These are phyloP conservation scores for Sindora glabra DNA, from an alignment of 306 rosid species.

Conservation along the genomic window DNA sequence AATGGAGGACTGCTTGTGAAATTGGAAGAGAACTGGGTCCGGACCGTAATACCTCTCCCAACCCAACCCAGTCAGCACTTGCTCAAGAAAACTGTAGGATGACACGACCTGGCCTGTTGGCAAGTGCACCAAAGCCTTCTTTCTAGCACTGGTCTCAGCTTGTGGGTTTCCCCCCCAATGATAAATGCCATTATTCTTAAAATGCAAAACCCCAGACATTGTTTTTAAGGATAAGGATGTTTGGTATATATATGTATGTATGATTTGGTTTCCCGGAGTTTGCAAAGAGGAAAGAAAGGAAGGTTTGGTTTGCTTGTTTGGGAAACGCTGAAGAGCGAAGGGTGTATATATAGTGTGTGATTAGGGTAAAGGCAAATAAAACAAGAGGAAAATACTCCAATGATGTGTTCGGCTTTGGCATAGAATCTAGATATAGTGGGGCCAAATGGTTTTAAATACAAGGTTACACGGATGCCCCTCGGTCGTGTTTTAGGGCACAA, in stretches of 20 bases:
- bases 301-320: neutral
- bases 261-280: too few relatives aligned
- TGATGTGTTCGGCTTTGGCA: constrained; percentile 43
- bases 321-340: constrained; percentile 9
- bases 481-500: constrained; percentile 41
- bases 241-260: too few relatives aligned
- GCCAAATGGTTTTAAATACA: constrained; percentile 26
- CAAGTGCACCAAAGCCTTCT: constrained; percentile 61
- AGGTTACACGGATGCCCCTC: constrained; percentile 33
- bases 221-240: neutral
- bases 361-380: constrained; percentile 28
- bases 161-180: constrained; percentile 66
- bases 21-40: constrained; percentile 71
- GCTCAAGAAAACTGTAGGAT: constrained; percentile 59
- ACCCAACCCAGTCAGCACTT: constrained; percentile 54
- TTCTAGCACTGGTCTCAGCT: constrained; percentile 37
- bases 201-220: constrained; percentile 92
- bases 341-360: constrained; percentile 44
- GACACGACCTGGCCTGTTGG: constrained; percentile 57
- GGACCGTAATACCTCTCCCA: constrained; percentile 97
- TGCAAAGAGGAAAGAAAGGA: neutral
- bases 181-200: constrained; percentile 57
- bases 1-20: constrained; percentile 78
- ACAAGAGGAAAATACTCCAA: constrained; percentile 47
- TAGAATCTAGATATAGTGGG: constrained; percentile 87